Evolutionary conservation across 164 flowering plant species (phyloP).

Genomic region (Nymphaea thermarum): DNA sequence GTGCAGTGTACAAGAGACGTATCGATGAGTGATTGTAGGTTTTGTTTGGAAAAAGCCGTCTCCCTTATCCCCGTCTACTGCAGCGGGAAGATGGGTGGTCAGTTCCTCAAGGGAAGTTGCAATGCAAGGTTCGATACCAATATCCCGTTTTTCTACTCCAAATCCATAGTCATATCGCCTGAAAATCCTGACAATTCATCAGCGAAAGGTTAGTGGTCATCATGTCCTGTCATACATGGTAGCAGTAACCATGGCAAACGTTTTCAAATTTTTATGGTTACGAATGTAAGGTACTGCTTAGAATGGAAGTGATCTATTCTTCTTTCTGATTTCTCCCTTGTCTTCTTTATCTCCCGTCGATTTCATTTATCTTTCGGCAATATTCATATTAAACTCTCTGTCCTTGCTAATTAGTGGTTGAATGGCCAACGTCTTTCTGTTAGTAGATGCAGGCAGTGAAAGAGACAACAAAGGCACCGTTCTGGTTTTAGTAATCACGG

Average conservation of each 20-base stretch:
- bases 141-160: neutral
- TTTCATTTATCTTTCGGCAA: too few species aligned
- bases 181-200: neutral
- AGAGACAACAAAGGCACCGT: too few species aligned
- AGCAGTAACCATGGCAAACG: neutral
- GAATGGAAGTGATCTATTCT: too few species aligned
- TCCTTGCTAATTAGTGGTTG: too few species aligned
- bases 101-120: neutral
- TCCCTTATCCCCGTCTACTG: neutral
- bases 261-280: neutral
- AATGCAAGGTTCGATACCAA: conserved; percentile 4
- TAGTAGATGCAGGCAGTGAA: too few species aligned
- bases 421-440: too few species aligned
- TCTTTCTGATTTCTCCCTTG: too few species aligned
- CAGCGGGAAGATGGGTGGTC: neutral
- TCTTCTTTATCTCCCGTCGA: too few species aligned
- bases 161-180: neutral
- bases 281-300: too few species aligned
- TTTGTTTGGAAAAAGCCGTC: neutral
- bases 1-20: conserved; percentile 8
- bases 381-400: too few species aligned
- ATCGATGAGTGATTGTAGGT: neutral
- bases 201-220: neutral
- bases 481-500: too few species aligned
- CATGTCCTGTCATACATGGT: neutral